phyloP scores from a whole-genome alignment of 1,284 basidiomycete species.

The Ceratobasidium sp. region DNA sequence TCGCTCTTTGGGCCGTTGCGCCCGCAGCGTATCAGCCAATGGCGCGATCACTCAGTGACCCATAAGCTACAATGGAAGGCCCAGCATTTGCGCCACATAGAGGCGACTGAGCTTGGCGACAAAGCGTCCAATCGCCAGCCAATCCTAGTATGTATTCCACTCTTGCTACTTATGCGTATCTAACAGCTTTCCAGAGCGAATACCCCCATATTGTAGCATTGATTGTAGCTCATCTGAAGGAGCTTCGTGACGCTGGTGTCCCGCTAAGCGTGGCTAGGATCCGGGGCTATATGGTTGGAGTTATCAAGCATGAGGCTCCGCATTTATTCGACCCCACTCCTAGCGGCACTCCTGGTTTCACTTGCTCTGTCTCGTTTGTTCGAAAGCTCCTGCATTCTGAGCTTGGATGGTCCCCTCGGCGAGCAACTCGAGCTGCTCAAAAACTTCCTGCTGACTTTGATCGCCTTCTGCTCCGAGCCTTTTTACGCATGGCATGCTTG shows the following conservation, averaged over 20 bases:
- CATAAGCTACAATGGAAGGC: slow-evolving; percentile 17
- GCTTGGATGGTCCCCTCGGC: neutral
- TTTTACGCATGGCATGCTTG: slow-evolving; percentile 3
- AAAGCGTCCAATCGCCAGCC: too few relatives aligned
- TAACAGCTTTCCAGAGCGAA: too few relatives aligned
- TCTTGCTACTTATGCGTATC: too few relatives aligned
- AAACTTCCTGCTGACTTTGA: neutral
- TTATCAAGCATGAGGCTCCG: neutral
- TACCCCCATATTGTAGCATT: too few relatives aligned
- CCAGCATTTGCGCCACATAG: slow-evolving; percentile 2
- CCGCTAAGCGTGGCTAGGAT: neutral
- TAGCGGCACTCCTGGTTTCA: neutral
- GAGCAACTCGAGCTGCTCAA: slow-evolving; percentile 15
- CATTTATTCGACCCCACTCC: neutral
- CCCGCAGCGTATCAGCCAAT: slow-evolving; percentile 13
- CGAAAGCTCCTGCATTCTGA: neutral
- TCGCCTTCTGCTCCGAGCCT: neutral
- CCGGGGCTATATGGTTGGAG: neutral
- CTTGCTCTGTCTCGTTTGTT: neutral
- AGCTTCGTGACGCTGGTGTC: neutral
- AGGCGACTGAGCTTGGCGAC: too few relatives aligned
- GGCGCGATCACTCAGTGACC: slow-evolving; percentile 6
- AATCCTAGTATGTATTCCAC: too few relatives aligned
- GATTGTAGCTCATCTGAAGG: neutral
- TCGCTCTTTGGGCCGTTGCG: slow-evolving; percentile 6